Base-by-base conservation (phyloP, 805 yeast species). In the Tetrapisispora pingtungensis region DNA sequence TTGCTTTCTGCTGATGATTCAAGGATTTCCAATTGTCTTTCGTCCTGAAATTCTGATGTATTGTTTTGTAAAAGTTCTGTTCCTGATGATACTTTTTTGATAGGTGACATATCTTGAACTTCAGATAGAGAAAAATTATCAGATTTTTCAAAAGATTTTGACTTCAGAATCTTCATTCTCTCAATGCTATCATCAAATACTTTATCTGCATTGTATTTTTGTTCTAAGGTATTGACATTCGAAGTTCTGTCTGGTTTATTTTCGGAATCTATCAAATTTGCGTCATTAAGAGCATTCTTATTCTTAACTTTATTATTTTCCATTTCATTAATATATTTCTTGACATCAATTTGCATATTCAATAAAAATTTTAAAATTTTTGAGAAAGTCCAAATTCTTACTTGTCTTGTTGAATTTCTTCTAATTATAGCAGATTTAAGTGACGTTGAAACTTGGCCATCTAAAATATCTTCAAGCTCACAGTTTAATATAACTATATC, bases 401-500 rank as follows among this genome's bases (percentile, higher is more conserved):
- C 47, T n/a, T 38, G 51, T 5, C 22, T 37, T 12, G 41, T 17
- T 8, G 32, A 7, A 19, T 4, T 15, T 18, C 19, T 32, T 12
- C 19, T 42, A 10, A 28, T n/a, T 7, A 15, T n/a, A 13, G 39
- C 19, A 7, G 31, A 8, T 8, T 36, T 14, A 22, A 32, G 26
- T 3, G 18, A 12, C 14, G 32, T 24, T 14, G 40, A 38, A 12
- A 13, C 26, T 19, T 36, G n/a, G 14, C 19, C n/a, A 7, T 30
- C 26, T 20, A 31, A 20, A 22, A 44, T 43, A 3, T 49, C 43
- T 10, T 20, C 14, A 3, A 24, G 10, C 10, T 46, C 46, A 24
- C 45, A 44, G 26, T 37, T 45, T 7, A 49, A 33, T 10, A 49
- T 19, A 3, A 49, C n/a, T 7, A 49, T 48, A 36, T 48, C 43